Evolutionary conservation across 768 basidiomycete species (phyloP), one percentile per base, ranked within the genome.

Genomic region (Boletus huronensis): DNA sequence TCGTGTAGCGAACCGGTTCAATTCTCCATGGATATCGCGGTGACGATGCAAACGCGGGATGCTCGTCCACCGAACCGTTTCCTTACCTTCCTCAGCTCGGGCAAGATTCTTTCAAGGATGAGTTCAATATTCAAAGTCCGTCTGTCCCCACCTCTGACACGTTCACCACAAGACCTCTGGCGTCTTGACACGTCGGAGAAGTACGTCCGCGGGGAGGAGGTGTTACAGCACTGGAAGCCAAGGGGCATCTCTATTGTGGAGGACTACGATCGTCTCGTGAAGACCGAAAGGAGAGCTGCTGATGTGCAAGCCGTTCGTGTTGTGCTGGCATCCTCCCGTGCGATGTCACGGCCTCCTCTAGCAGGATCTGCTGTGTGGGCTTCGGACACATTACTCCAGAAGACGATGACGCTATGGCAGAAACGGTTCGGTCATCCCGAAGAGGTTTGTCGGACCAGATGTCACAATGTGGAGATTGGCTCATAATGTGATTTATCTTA

Each of bases 131-230:
- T 95, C 76, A 81, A 77, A 31, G 79, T 98, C 46, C 79, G 82
- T 42, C 78, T 98, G 31, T 83, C 84, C 3, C 94, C 96, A 13
- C 88, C 91, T 16, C 74, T 91, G 57, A 93, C 91, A 19, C 84
- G 92, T 41, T 93, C 89, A 1, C 82, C 92, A 2, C 84, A 84
- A 67, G 94, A 98, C 58, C 77, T 99, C 14, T 98, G 96, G 97
- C 78, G 94, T 38, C 76, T 98, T 48, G 93, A 99, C 73, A 98
- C 96, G 1, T 85, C 90, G 28, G 89, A 91, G 72, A 95, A 93
- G 69, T 98, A 95, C 71, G 94, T 99, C 0, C 81, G 87, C 42
- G 96, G 96, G 8, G 95, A 98, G 68, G 95, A 98, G 63, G 71
- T 78, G 4, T 77, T 98, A 28, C 84, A 80, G 6, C 70, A 78